Evolutionary conservation across 2,329 filamentous ascomycete genomes (phyloP).

Genomic region (Helicocarpus griseus): DNA sequence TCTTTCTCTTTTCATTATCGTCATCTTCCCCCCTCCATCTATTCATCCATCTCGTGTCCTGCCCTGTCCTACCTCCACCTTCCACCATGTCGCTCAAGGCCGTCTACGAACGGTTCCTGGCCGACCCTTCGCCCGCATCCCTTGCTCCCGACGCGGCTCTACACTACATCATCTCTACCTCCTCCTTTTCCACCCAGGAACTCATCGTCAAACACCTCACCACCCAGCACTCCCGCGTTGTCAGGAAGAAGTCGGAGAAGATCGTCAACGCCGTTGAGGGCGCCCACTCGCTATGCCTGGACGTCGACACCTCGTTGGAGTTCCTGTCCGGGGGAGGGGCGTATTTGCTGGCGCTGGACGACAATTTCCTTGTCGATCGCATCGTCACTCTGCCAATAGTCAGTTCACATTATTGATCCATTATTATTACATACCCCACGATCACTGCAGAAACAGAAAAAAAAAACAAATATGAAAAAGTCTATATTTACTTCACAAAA

Average conservation of each 20-base stretch:
- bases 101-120: conserved; percentile 63
- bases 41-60: conserved; percentile 5
- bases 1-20: too few species aligned
- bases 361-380: conserved; percentile 85
- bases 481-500: not conserved
- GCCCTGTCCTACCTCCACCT: not conserved
- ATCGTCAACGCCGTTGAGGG: conserved; percentile 66
- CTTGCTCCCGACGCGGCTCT: conserved; percentile 59
- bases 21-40: conserved; percentile 11
- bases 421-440: not conserved
- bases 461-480: not conserved
- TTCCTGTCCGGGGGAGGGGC: conserved; percentile 73
- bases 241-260: conserved; percentile 76
- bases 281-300: conserved; percentile 57
- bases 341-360: conserved; percentile 81
- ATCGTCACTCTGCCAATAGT: conserved; percentile 73
- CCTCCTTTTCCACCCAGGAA: conserved; percentile 57
- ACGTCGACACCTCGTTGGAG: conserved; percentile 73
- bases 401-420: conserved; percentile 30
- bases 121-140: conserved; percentile 53
- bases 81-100: conserved; percentile 33
- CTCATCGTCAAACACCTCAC: conserved; percentile 76
- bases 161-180: conserved; percentile 86
- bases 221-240: conserved; percentile 57
- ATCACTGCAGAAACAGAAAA: not conserved